phyloP scores from a whole-genome alignment of 345 rosid species.

The Syzygium aromaticum region DNA sequence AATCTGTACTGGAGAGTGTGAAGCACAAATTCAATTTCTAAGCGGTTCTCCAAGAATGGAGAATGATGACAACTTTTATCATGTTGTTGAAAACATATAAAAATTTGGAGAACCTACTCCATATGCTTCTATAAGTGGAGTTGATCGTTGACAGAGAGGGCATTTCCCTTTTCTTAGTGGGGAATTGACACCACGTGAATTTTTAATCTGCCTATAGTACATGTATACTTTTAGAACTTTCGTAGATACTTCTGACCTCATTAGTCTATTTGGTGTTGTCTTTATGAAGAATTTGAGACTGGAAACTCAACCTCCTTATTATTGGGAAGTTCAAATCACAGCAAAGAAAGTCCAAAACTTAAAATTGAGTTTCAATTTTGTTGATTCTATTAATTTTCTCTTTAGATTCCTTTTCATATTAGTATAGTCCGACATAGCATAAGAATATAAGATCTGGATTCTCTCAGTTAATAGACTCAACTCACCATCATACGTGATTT shows the following conservation, averaged over 20 bases:
- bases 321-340: neutral
- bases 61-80: neutral
- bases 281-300: neutral
- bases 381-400: neutral
- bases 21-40: neutral
- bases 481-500: neutral
- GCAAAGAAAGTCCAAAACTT: neutral
- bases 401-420: neutral
- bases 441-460: neutral
- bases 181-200: neutral
- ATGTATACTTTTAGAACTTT: neutral
- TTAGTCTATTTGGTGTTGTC: neutral
- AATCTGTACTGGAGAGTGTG: neutral
- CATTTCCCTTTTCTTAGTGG: neutral
- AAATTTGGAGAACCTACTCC: neutral
- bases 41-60: neutral
- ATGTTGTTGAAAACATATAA: neutral
- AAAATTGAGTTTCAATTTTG: neutral
- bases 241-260: neutral
- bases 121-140: neutral
- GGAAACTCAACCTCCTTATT: neutral
- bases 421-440: neutral
- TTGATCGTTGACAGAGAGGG: neutral
- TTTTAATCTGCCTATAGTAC: neutral
- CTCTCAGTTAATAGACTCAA: neutral